phyloP scores from a whole-genome alignment of 768 basidiomycete genomes.

The Collybia sp. region DNA sequence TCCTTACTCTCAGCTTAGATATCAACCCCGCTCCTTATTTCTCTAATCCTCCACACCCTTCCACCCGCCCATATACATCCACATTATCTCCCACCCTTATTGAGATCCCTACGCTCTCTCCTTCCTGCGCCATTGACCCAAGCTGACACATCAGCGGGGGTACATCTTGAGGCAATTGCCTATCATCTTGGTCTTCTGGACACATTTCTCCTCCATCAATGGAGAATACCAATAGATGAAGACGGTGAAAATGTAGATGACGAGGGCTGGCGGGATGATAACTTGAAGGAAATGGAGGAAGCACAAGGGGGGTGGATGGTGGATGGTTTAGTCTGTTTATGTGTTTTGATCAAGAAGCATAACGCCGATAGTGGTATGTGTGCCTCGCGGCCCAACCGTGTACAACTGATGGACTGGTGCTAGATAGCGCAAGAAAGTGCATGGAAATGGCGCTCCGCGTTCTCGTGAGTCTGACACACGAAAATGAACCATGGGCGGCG shows the following conservation, averaged over 20 bases:
- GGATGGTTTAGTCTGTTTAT: constrained; percentile 45
- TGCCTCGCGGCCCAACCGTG: not conserved
- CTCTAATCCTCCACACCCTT: constrained; percentile 43
- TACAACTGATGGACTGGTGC: too few species aligned
- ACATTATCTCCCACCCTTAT: constrained; percentile 27
- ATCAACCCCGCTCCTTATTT: constrained; percentile 50
- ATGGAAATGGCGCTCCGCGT: constrained; percentile 58
- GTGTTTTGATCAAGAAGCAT: constrained; percentile 7
- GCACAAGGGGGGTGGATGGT: constrained; percentile 41
- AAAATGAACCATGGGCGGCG: constrained; percentile 49
- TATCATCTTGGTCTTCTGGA: constrained; percentile 53
- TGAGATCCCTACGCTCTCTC: constrained; percentile 23
- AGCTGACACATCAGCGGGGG: constrained; percentile 23
- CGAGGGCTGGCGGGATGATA: constrained; percentile 3
- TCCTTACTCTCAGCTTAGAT: constrained; percentile 25
- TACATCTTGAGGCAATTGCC: constrained; percentile 27
- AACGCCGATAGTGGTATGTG: constrained; percentile 13
- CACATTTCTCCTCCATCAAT: constrained; percentile 55
- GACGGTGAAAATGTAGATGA: constrained; percentile 6
- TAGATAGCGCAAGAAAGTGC: constrained; percentile 35
- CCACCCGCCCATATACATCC: constrained; percentile 37
- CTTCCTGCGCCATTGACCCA: constrained; percentile 29
- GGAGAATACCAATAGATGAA: constrained; percentile 25
- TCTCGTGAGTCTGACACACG: constrained; percentile 69
- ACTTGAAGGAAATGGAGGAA: constrained; percentile 17